Base-by-base conservation (phyloP, 495 filamentous ascomycete species). In the Polyplosphaeria fusca region DNA sequence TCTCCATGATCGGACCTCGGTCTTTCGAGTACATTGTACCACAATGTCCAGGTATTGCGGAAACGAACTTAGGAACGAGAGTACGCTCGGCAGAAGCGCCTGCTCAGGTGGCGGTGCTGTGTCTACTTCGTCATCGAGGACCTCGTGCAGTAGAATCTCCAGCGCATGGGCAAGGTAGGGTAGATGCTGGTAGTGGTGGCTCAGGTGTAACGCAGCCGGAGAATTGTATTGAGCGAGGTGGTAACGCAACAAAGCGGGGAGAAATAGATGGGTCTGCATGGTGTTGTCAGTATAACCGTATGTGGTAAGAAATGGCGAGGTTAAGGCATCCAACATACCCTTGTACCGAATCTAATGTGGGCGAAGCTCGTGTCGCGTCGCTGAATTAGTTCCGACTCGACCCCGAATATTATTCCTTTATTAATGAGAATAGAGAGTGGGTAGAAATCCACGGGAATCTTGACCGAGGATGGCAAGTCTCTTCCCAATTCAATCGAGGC, bases 11-110 rank as follows among this genome's bases (percentile, higher is more conserved):
- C 91, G 84, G 5, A 96, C 83, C 63, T 99, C 94, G 0, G 94
- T 99, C 72, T 99, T 97, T 19, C 94, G 86, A 0, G 93, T 96
- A 70, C 94, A 99, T 74, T 95, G 92, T 0, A 99, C 91, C 4
- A 99, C 84, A 52, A 96, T 90, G 67, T 97, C 93, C 26, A 97
- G 83, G 55, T 96, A 97, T 45, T 88, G 77, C 24, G 86, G 85
- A 58, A 96, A 95, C 0, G 88, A 89, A 0, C 90, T 90, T 2
- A 99, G 79, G 56, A 97, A 93, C 0, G 87, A 86, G 19, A 97
- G 82, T 5, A 95, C 89, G 22, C 81, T 84, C 1, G 94, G 93
- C 4, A 99, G 78, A 7, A 96, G 78, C 3, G 92, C 89, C 16
- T 81, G 76, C 32, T 81, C 76, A 2, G 67, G 61, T 5, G 61